Evolutionary conservation across 2,329 filamentous ascomycete species (phyloP), one percentile per base, ranked within the genome.

Genomic region (Colletotrichum musae): DNA sequence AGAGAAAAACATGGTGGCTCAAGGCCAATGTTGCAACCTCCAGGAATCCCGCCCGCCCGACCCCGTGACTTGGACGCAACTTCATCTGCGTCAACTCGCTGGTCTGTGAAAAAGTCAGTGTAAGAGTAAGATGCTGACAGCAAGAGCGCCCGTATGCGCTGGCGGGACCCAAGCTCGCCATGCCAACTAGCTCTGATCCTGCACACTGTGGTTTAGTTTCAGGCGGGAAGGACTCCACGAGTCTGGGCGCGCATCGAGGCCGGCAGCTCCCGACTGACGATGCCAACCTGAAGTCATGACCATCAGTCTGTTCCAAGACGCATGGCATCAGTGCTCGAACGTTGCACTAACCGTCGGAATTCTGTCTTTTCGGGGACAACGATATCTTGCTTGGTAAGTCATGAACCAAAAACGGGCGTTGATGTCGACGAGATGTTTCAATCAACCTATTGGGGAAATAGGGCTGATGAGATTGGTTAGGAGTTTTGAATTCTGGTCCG

Each of bases 141-240:
- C 57, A 41, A 51, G n/a, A 18, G 56, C 45, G 45, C 26, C 57
- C 57, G 45, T 59, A 45, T 36, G 45, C 32, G 57, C 48, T 50
- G 48, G 41, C 26, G 26, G 24, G 28, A 13, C 50, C 43, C 39
- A 50, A 59, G 26, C 57, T 59, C 28, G 28, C 57, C 26, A 48
- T 36, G 18, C 26, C 13, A n/a, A 10, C 21, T 21, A 48, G 36
- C 48, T 18, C 36, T 18, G 45, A 41, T 51, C 45, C 26, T 12
- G 32, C 50, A 45, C 36, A 53, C 16, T 36, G 47, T 41, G 26
- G 9, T 50, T 48, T 50, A 54, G 52, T 59, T 32, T 50, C 57
- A n/a, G 45, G 57, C 57, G 36, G 47, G 47, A 60, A 60, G 48
- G 48, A 60, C 21, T 28, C 15, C 26, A 5, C 16, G 43, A 47